Base-by-base conservation (phyloP, 192 early-diverging fungal genomes). In the Gaertneriomyces semiglobifer region DNA sequence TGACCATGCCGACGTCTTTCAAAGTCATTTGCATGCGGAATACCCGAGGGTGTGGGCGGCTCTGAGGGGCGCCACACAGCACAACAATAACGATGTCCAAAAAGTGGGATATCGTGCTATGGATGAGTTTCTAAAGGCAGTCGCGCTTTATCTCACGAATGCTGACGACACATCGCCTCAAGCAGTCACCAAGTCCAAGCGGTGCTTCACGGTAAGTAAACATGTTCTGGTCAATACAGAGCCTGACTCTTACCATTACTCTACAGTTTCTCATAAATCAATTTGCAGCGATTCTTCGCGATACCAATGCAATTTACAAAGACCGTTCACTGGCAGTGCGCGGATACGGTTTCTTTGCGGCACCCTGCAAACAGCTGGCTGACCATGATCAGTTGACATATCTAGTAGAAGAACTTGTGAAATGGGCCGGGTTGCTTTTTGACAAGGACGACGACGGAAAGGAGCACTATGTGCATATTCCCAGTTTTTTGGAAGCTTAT, bases 311-410 rank as follows among this genome's bases (percentile, higher is more conserved):
- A 55, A 63, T 65, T 57, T 74, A 76, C 33, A 79, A 72, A 44
- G 78, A 78, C 39, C 60, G 88, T 19, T 88, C 88, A 4, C 73
- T 88, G 0, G 85, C 86, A n/a, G 79, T 92, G 51, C 79, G 84
- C 58, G 86, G 85, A 16, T 81, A 87, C 57, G 90, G 90, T 6
- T 81, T 86, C 55, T 85, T 92, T 66, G 81, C 88, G 1, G 74
- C 71, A 10, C 83, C 81, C 14, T 85, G 78, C 61, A 85, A 75
- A 45, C 62, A 63, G n/a, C 73, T 81, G 6, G 67, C 84, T 47
- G 65, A 70, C 1, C 73, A 71, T 39, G 77, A 74, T 19, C 77
- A 79, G n/a, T 65, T 88, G 7, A 62, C 73, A 14, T 18, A 57
- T 9, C 65, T 91, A 4, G 60, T 83, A 7, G 61, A 77, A 0